Conservation (phyloP, 805 yeast species). For the Maudiozyma saulgeensis region DNA sequence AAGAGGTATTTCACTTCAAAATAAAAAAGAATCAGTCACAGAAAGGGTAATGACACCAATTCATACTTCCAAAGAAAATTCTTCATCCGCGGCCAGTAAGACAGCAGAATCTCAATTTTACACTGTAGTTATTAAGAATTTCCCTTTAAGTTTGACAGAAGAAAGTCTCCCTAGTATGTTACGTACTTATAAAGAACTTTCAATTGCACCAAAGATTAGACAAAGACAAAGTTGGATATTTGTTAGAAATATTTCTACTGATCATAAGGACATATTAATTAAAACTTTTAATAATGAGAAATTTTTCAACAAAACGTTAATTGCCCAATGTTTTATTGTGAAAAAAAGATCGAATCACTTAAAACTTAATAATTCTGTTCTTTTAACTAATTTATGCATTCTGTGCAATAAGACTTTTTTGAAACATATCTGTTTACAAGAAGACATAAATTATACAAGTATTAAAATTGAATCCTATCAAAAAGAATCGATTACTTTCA, state of each 20-base stretch:
- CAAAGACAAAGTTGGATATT: not conserved
- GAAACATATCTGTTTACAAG: constrained; percentile 16
- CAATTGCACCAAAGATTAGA: not conserved
- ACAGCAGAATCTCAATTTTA: not conserved
- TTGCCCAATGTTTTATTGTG: not conserved
- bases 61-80: not conserved
- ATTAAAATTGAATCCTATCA: constrained; percentile 14
- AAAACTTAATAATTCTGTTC: constrained; percentile 6
- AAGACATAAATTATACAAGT: constrained; percentile 14
- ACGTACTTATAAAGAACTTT: not conserved
- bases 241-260: not conserved
- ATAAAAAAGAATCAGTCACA: not conserved
- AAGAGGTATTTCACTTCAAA: not conserved
- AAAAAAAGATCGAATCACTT: not conserved
- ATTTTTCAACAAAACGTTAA: not conserved
- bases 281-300: not conserved
- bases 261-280: not conserved
- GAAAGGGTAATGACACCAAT: not conserved
- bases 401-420: constrained; percentile 23
- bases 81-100: not conserved
- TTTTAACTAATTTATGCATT: constrained; percentile 21
- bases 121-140: not conserved
- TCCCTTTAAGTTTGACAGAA: not conserved
- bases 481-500: constrained; percentile 11
- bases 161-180: not conserved